phyloP scores from a whole-genome alignment of 805 yeast genomes.

The Saccharomycopsis microspora region DNA sequence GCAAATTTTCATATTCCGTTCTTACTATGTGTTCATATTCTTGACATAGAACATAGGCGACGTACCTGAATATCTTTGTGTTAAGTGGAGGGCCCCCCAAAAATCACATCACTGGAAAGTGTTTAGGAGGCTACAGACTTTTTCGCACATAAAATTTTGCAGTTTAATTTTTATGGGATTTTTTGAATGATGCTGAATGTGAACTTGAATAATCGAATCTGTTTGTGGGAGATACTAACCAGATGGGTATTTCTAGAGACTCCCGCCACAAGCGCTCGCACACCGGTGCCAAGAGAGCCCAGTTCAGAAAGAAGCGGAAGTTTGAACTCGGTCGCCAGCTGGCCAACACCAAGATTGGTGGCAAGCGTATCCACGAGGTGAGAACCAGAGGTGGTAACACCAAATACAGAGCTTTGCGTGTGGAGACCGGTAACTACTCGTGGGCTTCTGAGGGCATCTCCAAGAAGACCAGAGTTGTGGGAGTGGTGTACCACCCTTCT shows the following conservation, averaged over 20 bases:
- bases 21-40: no score
- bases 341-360: conserved; percentile 98
- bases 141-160: no score
- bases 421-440: conserved; percentile 98
- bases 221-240: no score
- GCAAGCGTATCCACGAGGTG: conserved; percentile 97
- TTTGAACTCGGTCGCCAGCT: conserved; percentile 99
- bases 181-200: no score
- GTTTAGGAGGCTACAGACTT: no score
- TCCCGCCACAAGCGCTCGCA: conserved; percentile 99
- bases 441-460: conserved; percentile 99
- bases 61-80: no score
- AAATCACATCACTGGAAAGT: no score
- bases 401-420: conserved; percentile 99
- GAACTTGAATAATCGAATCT: no score
- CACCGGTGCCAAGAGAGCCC: conserved; percentile 99
- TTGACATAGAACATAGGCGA: no score
- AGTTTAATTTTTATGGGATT: no score
- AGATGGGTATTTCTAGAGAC: conserved; percentile 99
- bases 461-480: conserved; percentile 97
- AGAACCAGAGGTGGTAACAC: conserved; percentile 99
- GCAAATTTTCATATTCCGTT: no score
- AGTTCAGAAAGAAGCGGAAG: conserved; percentile 99
- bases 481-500: conserved; percentile 98
- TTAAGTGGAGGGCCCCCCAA: no score